These are phyloP conservation scores for Elaphomyces granulatus DNA, from an alignment of 495 filamentous ascomycete genomes.

Conservation along the genomic window DNA sequence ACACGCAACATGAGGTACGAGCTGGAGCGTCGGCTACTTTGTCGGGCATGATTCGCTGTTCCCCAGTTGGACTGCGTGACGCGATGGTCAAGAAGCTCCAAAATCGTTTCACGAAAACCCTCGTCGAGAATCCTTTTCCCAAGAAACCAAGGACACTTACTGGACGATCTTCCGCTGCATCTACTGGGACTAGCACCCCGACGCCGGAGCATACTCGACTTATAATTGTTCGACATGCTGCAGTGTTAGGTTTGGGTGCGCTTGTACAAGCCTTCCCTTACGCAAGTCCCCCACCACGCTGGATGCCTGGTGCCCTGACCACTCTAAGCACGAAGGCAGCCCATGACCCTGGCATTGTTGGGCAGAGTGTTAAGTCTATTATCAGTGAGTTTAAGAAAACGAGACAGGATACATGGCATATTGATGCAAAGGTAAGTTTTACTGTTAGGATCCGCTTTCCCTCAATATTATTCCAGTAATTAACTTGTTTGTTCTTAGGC, in stretches of 20 bases:
- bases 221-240: conserved; percentile 71
- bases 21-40: conserved; percentile 83
- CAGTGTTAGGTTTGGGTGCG: conserved; percentile 82
- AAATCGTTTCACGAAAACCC: conserved; percentile 58
- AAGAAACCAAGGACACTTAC: conserved; percentile 43
- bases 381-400: conserved; percentile 99
- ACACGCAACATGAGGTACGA: conserved; percentile 85
- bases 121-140: conserved; percentile 71
- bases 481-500: conserved; percentile 43
- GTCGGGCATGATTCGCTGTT: conserved; percentile 97
- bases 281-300: conserved; percentile 73
- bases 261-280: conserved; percentile 97
- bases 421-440: conserved; percentile 79
- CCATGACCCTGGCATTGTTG: conserved; percentile 80
- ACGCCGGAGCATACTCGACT: conserved; percentile 74
- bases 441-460: background rate
- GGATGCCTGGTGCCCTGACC: conserved; percentile 89
- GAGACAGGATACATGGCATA: conserved; percentile 95
- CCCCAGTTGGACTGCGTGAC: conserved; percentile 65
- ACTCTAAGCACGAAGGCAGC: conserved; percentile 73
- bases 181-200: conserved; percentile 53
- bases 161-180: conserved; percentile 25
- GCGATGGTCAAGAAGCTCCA: conserved; percentile 62
- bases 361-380: conserved; percentile 92
- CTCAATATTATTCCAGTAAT: background rate